phyloP scores from a whole-genome alignment of 345 rosid genomes.

The Eucalyptus cloeziana region DNA sequence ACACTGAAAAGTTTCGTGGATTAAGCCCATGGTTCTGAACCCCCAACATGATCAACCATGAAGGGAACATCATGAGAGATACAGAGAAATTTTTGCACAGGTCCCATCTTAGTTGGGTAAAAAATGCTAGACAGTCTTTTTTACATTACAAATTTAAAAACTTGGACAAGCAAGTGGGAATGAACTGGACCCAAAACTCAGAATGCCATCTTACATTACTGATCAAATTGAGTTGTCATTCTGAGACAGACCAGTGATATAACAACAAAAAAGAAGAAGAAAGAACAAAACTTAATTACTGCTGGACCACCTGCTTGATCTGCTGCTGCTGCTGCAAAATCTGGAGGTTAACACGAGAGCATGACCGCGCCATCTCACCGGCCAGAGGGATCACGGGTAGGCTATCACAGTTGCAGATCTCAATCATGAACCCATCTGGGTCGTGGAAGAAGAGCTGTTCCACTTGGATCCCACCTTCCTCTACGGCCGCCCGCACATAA shows the following conservation, averaged over 20 bases:
- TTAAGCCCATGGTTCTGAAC: neutral
- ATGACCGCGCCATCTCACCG: slow-evolving; percentile 32
- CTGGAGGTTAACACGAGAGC: slow-evolving; percentile 33
- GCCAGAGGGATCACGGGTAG: slow-evolving; percentile 67
- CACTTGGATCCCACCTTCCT: slow-evolving; percentile 77
- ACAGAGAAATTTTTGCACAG: neutral
- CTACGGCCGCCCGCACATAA: slow-evolving; percentile 38
- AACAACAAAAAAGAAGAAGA: neutral
- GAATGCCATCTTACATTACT: neutral
- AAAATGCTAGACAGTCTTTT: neutral
- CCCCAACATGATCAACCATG: neutral
- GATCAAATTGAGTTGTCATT: neutral
- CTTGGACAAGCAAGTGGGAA: neutral
- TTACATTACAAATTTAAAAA: neutral
- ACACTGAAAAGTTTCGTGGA: neutral
- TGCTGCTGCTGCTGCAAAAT: slow-evolving; percentile 1
- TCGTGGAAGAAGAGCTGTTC: slow-evolving; percentile 86
- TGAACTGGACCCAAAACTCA: neutral
- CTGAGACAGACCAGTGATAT: neutral
- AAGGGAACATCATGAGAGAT: neutral
- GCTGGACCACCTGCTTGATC: slow-evolving; percentile 10
- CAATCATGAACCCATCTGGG: slow-evolving; percentile 86
- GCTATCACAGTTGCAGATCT: slow-evolving; percentile 76
- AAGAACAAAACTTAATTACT: neutral
- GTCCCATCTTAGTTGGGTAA: neutral